Conservation (phyloP, 140 eudicot genomes). For the Senecio squalidus region DNA sequence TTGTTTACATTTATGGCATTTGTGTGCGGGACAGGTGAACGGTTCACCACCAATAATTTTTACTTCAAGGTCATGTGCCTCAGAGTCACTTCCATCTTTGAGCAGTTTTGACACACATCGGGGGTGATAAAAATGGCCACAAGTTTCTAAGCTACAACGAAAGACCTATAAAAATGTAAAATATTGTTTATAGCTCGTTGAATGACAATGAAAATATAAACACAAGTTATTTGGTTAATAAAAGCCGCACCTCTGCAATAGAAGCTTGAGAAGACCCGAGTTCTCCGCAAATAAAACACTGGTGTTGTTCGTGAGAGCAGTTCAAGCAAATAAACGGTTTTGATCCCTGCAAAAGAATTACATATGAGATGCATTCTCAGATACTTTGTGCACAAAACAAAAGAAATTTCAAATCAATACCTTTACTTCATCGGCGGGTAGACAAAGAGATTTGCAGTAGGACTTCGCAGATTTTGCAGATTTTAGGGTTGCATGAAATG, state of each 20-base stretch:
- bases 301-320: slow-evolving; percentile 46
- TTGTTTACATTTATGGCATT: slow-evolving; percentile 45
- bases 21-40: slow-evolving; percentile 71
- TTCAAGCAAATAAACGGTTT: slow-evolving; percentile 33
- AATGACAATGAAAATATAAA: not conserved
- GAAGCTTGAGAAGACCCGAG: slow-evolving; percentile 56
- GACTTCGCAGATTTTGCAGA: slow-evolving; percentile 33
- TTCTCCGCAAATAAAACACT: slow-evolving; percentile 58
- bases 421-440: slow-evolving; percentile 36
- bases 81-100: slow-evolving; percentile 22
- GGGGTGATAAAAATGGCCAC: slow-evolving; percentile 82
- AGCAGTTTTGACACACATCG: slow-evolving; percentile 60
- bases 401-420: slow-evolving; percentile 15
- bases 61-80: slow-evolving; percentile 20
- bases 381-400: not conserved
- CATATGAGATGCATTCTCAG: not conserved
- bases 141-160: slow-evolving; percentile 55
- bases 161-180: slow-evolving; percentile 44
- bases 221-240: not conserved
- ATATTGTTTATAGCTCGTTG: not conserved
- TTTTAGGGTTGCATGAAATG: slow-evolving; percentile 58
- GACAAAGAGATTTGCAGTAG: slow-evolving; percentile 51
- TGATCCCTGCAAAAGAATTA: slow-evolving; percentile 15
- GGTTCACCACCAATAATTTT: slow-evolving; percentile 52
- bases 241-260: slow-evolving; percentile 44